Percentiles rank a stretch among this genome's conserved stretches.
Conservation (phyloP, 1,284 basidiomycete genomes). For the Cerrena zonata region DNA sequence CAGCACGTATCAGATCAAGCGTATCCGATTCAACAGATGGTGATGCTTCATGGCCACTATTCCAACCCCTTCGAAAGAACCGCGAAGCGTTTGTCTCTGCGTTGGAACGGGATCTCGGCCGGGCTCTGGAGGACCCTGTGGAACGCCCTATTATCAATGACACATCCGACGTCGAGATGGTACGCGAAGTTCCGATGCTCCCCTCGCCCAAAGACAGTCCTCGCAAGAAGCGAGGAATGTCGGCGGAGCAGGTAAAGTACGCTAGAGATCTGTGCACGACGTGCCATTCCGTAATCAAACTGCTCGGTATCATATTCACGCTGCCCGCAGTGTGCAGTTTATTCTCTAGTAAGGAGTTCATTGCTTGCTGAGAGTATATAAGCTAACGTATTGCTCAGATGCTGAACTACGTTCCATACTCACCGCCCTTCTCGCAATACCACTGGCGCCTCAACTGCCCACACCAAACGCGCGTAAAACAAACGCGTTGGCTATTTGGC, state of each 20-base stretch:
- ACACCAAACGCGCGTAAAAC: conserved; percentile 80
- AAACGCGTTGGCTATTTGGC: conserved; percentile 66
- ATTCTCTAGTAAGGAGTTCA: conserved; percentile 55
- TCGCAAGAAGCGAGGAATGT: conserved; percentile 58
- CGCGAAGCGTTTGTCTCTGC: conserved; percentile 44
- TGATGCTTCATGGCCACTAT: conserved; percentile 62
- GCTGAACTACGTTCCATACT: conserved; percentile 53
- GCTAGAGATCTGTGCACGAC: conserved; percentile 70
- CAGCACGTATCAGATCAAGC: conserved; percentile 52
- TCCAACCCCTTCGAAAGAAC: conserved; percentile 58
- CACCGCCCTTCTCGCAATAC: conserved; percentile 61
- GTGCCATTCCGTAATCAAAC: conserved; percentile 59
- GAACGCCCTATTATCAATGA: conserved; percentile 21
- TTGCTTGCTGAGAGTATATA: conserved; percentile 1
- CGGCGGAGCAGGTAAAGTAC: conserved; percentile 67
- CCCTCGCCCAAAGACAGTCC: conserved; percentile 48
- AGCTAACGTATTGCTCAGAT: conserved; percentile 33
- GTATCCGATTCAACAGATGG: conserved; percentile 44
- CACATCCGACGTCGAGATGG: conserved; percentile 21
- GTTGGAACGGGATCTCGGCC: conserved; percentile 57
- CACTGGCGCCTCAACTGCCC: conserved; percentile 57
- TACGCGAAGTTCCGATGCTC: conserved; percentile 22
- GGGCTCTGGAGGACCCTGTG: conserved; percentile 55
- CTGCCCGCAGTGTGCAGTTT: conserved; percentile 50
- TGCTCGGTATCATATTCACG: conserved; percentile 56